Percentiles rank a stretch among this genome's conserved stretches.
Conservation (phyloP, 192 early-diverging fungal species). For the Rhizophagus clarus region DNA sequence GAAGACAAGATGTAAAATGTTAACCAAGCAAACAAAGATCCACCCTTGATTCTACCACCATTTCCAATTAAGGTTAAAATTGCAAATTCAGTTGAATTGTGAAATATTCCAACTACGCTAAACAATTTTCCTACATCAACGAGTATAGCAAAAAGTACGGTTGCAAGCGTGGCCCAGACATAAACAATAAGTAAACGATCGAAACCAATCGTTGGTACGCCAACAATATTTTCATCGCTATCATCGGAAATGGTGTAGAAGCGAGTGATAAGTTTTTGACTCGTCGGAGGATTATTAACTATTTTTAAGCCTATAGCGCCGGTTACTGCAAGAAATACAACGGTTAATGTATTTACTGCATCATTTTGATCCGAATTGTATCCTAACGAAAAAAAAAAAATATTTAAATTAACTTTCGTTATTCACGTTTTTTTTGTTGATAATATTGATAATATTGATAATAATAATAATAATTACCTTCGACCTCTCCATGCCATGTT, state of each 20-base stretch:
- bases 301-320: background rate
- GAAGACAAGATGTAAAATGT: background rate
- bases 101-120: constrained; percentile 12
- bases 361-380: background rate
- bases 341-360: background rate
- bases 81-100: constrained; percentile 26
- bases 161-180: background rate
- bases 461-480: background rate
- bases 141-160: background rate
- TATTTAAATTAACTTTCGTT: too few species aligned
- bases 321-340: background rate
- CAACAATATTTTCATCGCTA: background rate
- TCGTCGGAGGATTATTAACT: background rate
- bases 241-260: background rate
- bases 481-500: background rate
- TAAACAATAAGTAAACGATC: constrained; percentile 10
- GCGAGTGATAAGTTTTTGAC: background rate
- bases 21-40: background rate
- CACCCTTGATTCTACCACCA: constrained; percentile 17
- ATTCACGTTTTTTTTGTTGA: background rate
- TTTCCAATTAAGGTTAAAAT: constrained; percentile 20
- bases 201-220: background rate
- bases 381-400: background rate
- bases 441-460: background rate
- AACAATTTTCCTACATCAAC: constrained; percentile 31